Evolutionary conservation across 2,329 filamentous ascomycete genomes (phyloP).

Genomic region (Scedosporium dehoogii): DNA sequence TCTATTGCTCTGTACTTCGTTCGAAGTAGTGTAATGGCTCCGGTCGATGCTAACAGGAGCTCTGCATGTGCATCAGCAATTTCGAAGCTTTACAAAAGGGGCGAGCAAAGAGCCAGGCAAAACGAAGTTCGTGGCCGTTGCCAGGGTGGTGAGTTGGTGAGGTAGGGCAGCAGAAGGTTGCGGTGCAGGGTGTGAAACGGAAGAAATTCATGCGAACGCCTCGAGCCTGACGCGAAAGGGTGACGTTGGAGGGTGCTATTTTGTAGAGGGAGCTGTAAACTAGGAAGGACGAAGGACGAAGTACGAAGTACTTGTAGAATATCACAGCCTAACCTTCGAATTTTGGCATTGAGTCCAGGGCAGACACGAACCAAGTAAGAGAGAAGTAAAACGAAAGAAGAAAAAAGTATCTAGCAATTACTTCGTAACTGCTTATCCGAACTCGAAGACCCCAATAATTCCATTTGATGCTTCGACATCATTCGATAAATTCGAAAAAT

Average conservation of each 20-base stretch:
- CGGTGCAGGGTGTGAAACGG: conserved; percentile 4
- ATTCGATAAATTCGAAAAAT: too few relatives aligned
- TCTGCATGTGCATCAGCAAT: background rate
- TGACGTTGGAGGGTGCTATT: background rate
- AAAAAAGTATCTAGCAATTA: too few relatives aligned
- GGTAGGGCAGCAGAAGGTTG: background rate
- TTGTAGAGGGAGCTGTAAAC: too few relatives aligned
- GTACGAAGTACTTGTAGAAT: too few relatives aligned
- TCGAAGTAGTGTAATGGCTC: background rate
- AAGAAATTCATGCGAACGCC: conserved; percentile 2
- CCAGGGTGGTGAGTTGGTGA: background rate
- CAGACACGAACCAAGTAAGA: too few relatives aligned
- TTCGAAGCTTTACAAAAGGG: background rate
- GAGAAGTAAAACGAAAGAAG: too few relatives aligned
- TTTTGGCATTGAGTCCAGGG: too few relatives aligned
- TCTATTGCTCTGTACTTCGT: background rate
- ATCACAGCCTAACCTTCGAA: too few relatives aligned
- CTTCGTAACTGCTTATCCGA: too few relatives aligned
- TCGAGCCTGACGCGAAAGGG: background rate
- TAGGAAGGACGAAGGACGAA: too few relatives aligned
- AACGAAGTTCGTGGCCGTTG: background rate
- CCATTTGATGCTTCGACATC: too few relatives aligned
- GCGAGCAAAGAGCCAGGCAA: background rate
- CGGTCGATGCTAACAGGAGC: background rate
- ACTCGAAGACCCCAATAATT: too few relatives aligned